Percentiles rank a stretch among this genome's conserved stretches.
Evolutionary conservation across 169 alveolate genomes (phyloP).

Genomic region (Fabrea salina): DNA sequence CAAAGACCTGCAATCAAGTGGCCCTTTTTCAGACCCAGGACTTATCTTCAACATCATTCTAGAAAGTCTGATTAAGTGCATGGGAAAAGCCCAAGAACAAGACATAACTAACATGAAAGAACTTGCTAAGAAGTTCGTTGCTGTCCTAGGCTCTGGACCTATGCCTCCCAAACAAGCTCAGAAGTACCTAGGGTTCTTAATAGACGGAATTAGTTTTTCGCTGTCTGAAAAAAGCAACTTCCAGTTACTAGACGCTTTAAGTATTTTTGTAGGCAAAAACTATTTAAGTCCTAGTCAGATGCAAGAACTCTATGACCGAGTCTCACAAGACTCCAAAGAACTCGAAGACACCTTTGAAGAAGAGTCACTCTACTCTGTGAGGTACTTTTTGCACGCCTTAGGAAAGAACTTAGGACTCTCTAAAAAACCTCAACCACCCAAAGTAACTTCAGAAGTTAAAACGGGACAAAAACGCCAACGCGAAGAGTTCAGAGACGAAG

Average conservation of each 20-base stretch:
- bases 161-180: constrained; percentile 29
- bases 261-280: background rate
- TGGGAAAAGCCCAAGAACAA: background rate
- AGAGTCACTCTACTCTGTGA: no score
- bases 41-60: background rate
- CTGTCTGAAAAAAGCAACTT: constrained; percentile 23
- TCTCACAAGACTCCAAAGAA: constrained; percentile 15
- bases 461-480: no score
- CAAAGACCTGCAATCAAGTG: background rate
- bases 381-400: no score
- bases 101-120: constrained; percentile 22
- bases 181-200: background rate
- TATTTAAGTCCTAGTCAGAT: constrained; percentile 8
- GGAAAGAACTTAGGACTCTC: no score
- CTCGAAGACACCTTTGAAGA: no score
- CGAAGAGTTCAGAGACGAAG: no score
- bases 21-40: background rate
- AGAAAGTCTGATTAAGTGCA: background rate
- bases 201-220: constrained; percentile 24
- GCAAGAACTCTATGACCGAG: constrained; percentile 16
- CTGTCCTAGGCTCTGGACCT: constrained; percentile 9
- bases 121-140: constrained; percentile 8
- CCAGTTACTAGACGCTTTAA: background rate
- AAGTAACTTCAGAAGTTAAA: no score
- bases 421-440: no score